A percentile compares a stretch with the other conserved stretches of the same genome.
Conservation (phyloP, 1,284 basidiomycete genomes). For the Ganoderma sinense region DNA sequence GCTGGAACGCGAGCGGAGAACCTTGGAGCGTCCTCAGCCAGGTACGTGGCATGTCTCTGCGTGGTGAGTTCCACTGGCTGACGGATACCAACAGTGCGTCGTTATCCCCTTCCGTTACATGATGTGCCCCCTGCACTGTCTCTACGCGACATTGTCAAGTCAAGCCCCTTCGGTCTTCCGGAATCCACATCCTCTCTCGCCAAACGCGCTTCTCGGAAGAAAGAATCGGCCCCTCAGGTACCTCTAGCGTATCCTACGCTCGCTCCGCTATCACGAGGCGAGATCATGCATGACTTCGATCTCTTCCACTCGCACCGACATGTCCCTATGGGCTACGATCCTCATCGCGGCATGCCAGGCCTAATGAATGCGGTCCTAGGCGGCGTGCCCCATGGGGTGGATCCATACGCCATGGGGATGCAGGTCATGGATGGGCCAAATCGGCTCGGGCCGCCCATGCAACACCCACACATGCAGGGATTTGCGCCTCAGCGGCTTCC, state of each 20-base stretch:
- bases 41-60: conserved; percentile 45
- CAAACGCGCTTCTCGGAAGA: conserved; percentile 25
- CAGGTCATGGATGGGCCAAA: conserved; percentile 33
- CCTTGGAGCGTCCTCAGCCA: conserved; percentile 76
- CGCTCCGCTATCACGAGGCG: conserved; percentile 54
- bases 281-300: conserved; percentile 63
- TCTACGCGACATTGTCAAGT: conserved; percentile 45
- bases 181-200: conserved; percentile 23
- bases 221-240: conserved; percentile 21
- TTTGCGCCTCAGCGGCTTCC: conserved; percentile 34
- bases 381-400: conserved; percentile 36
- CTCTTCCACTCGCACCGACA: conserved; percentile 56
- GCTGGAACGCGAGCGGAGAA: conserved; percentile 82
- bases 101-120: conserved; percentile 42
- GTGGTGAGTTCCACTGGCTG: background rate
- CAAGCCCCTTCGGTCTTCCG: conserved; percentile 37
- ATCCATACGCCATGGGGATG: conserved; percentile 34
- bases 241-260: conserved; percentile 62
- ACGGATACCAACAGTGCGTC: conserved; percentile 35
- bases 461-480: conserved; percentile 20
- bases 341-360: conserved; percentile 29
- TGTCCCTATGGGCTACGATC: conserved; percentile 34
- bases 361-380: conserved; percentile 41
- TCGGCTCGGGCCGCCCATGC: conserved; percentile 31
- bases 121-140: conserved; percentile 42